Base-by-base conservation (phyloP, 768 basidiomycete species). In the Tulasnella sp. region DNA sequence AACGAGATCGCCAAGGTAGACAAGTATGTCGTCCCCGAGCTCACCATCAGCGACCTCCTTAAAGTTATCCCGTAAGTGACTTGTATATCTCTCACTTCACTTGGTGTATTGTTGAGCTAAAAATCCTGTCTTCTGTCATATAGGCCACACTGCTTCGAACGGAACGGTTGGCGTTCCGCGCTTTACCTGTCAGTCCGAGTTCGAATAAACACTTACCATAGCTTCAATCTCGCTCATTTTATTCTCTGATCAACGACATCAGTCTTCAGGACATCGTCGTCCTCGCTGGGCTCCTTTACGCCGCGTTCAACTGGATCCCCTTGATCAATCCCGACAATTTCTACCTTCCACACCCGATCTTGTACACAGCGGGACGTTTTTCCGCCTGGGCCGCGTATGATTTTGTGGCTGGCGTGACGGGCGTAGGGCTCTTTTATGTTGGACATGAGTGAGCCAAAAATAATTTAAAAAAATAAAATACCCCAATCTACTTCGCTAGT, bases 381-480 rank as follows among this genome's bases (percentile, higher is more conserved):
- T 74, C 81, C 0, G 65, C 92, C 29, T 93, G 90, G 90, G 75
- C 84, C 1, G 63, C 87, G 45, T 94, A 94, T 71, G 77, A 82
- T 29, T 87, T 94, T 73, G 80, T 78, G 68, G 73, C 84, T 4
- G 92, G 94, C 15, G 22, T 22, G 41, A 3, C 49, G 38, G 45
- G n/a, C 29, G 1, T 29, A 12, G 21, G 41, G 34, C 34, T 38
- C 34, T 38, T 38, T 38, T 38, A 38, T 15, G 34, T 38, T 41
- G 73, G 69, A 62, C 71, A 73, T 64, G 71, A 73, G 67, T 71
- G 30, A 29, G 4, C 27, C 45, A 8, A 29, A 5, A 17, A 54
- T 45, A 51, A 15, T 10, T n/a, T 42, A n/a, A n/a, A n/a, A n/a
- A n/a, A 43, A 17, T 55, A 19, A 74, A 74, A 38, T 74, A 76